A percentile compares a stretch with the other conserved stretches of the same genome.
These are phyloP conservation scores for Colletotrichum cereale DNA, from an alignment of 2,329 filamentous ascomycete species.

Conservation along the genomic window DNA sequence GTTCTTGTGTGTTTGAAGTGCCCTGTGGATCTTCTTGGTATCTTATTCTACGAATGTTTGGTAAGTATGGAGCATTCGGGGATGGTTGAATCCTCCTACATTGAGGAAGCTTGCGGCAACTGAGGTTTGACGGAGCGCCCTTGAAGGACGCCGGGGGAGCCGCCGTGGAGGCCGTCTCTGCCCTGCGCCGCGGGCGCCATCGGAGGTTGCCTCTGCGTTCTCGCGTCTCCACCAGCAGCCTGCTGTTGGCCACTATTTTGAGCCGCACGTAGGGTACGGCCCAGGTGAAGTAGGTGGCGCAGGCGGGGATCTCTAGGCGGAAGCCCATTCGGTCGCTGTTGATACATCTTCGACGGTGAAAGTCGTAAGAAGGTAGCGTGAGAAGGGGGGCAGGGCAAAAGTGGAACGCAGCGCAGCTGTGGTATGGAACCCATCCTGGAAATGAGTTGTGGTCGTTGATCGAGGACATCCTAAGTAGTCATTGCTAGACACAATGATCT, in stretches of 20 bases:
- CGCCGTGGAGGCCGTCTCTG: not conserved
- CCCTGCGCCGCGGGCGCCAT: too few relatives aligned
- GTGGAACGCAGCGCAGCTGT: not conserved
- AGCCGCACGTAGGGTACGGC: too few relatives aligned
- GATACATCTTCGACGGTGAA: constrained; percentile 5
- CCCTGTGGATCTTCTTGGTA: not conserved
- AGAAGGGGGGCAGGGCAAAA: constrained; percentile 10
- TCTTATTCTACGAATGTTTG: not conserved
- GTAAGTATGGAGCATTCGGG: constrained; percentile 1
- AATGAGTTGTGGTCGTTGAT: not conserved
- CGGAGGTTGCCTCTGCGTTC: too few relatives aligned
- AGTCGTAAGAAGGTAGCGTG: not conserved
- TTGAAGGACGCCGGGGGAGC: too few relatives aligned
- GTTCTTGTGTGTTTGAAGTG: constrained; percentile 1
- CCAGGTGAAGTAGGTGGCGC: too few relatives aligned
- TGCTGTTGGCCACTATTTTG: too few relatives aligned
- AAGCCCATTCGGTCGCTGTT: not conserved
- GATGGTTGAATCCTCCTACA: not conserved
- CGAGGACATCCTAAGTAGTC: constrained; percentile 3
- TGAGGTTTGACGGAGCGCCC: not conserved
- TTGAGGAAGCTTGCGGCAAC: not conserved
- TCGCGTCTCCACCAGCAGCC: too few relatives aligned
- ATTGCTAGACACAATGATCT: not conserved
- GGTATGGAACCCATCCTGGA: not conserved
- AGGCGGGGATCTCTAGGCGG: not conserved